Evolutionary conservation across 2,329 filamentous ascomycete species (phyloP), one percentile per base, ranked within the genome.

Genomic region (Xylariaceae sp.): DNA sequence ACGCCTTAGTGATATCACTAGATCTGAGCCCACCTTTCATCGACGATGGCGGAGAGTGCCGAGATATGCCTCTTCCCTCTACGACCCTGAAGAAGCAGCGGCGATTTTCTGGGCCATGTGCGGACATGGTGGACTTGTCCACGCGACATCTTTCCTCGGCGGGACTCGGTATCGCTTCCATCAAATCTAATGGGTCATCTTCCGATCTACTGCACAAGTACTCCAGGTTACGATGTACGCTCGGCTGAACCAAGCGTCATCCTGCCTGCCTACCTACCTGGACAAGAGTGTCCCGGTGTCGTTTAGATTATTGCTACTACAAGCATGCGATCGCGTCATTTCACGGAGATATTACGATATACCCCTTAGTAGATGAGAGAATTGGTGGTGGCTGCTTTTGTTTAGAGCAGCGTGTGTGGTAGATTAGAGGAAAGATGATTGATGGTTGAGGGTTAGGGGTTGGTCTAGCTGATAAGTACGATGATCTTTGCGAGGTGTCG

Each of bases 381-480:
- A n/a, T n/a, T n/a, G n/a, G n/a, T n/a, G n/a, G n/a, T n/a, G n/a
- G n/a, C n/a, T n/a, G n/a, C n/a, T n/a, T n/a, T n/a, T n/a, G n/a
- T n/a, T n/a, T n/a, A n/a, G n/a, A n/a, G n/a, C n/a, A n/a, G n/a
- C n/a, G 23, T 4, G 23, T 26, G 23, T 37, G 20, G 6, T 37
- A 37, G 32, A 16, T 12, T 16, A 26, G 53, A 64, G 54, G 48
- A 56, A 53, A 43, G 48, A 51, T 3, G 32, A 37, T 3, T 7
- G 32, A 37, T 37, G 41, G 40, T 18, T 44, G 37, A 41, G 57
- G 57, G 61, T 60, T 51, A 45, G 50, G 44, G 44, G 57, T 50
- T n/a, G 57, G 56, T 56, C 50, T n/a, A 62, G 49, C 51, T 54
- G 19, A 54, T n/a, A n/a, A n/a, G n/a, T n/a, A n/a, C n/a, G n/a